Percentiles rank a stretch among this genome's conserved stretches.
Conservation (phyloP, 164 flowering plant species). For the Cinnamomum chago region DNA sequence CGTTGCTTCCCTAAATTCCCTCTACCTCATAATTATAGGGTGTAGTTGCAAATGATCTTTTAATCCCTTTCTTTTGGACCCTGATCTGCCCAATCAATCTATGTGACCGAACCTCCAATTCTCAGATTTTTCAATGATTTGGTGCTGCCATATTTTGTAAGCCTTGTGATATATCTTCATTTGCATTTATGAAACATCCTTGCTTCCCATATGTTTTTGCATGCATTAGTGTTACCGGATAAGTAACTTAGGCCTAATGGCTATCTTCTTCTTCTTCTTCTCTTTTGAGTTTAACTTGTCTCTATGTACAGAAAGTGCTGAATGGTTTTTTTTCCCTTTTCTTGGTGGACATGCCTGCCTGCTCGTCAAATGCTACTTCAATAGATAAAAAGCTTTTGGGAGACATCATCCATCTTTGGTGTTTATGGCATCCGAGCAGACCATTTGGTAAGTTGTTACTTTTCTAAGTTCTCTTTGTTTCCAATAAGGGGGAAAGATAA, state of each 20-base stretch:
- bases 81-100: neutral
- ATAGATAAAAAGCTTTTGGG: slow-evolving; percentile 40
- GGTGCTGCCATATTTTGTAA: neutral
- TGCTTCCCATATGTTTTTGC: neutral
- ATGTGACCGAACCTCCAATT: neutral
- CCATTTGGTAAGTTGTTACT: slow-evolving; percentile 46
- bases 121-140: neutral
- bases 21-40: no score
- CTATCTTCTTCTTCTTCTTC: neutral
- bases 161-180: neutral
- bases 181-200: neutral
- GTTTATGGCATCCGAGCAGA: slow-evolving; percentile 71
- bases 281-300: neutral
- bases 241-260: neutral
- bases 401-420: slow-evolving; percentile 29
- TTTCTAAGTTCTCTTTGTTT: neutral
- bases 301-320: neutral
- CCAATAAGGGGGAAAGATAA: neutral
- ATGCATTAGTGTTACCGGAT: neutral
- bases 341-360: neutral
- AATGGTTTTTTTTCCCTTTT: slow-evolving; percentile 8
- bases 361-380: slow-evolving; percentile 2
- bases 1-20: no score
- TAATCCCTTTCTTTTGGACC: neutral
- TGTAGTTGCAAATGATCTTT: no score